Base-by-base conservation (phyloP, 2,329 filamentous ascomycete species). In the Fusarium circinatum region DNA sequence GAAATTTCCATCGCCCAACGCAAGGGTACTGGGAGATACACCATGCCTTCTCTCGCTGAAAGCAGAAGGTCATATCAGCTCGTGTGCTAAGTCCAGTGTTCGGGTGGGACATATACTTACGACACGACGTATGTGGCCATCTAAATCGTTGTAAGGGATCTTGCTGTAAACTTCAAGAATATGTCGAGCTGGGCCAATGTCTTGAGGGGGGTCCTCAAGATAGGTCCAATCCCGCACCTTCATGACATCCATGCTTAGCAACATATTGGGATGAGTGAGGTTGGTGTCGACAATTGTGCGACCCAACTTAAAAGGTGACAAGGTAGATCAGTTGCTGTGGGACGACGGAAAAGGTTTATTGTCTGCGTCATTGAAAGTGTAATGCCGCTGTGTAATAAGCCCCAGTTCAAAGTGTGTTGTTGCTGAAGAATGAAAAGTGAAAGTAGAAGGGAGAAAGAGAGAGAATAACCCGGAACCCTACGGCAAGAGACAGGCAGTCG, bases 1-100 rank as follows among this genome's bases (percentile, higher is more conserved):
- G 80, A 64, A 88, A 88, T 52, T 84, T 86, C 84, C 86, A 87
- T 51, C 85, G 82, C n/a, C 86, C 86, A 60, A 87, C 82, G 73
- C 82, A 86, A 32, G 85, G 84, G 66, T 83, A 83, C 13, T 82
- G 82, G 47, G 84, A 84, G 52, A 84, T 75, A 34, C 80, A 81
- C 86, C 86, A 87, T 12, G 86, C 82, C 47, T 82, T 79, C 65
- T 86, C 84, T 69, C 86, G 82, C 86, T 87, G 58, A 56, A 52
- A 13, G 49, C 26, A 61, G 57, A 49, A 44, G 42, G 49, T 54
- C 22, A 58, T 61, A 65, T 72, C 56, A 74, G 66, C 58, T 64
- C 30, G 30, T 34, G 41, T 47, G 60, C 42, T 32, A 18, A 18
- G 52, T 24, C 42, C 24, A 18, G 52, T 24, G 38, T 34, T 26